Base-by-base conservation (phyloP, 1,284 basidiomycete genomes). In the Butyriboletus regius region DNA sequence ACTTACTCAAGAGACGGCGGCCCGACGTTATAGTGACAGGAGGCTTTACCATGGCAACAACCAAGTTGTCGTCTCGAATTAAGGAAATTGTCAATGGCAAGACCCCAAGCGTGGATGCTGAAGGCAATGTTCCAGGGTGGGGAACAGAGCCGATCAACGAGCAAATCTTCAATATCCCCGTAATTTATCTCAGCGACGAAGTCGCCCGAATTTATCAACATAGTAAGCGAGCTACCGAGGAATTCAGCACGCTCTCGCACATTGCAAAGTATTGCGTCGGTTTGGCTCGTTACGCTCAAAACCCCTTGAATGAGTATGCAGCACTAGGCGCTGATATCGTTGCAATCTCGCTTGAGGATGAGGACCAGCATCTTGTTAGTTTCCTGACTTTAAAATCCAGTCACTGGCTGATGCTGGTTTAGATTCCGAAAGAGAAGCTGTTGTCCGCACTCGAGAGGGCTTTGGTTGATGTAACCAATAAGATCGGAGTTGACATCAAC, bases 401-500 rank as follows among this genome's bases (percentile, higher is more conserved):
- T 43, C 33, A 10, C 24, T 52, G 38, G 28, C 51, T 67, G 35
- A 63, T 29, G 2, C 13, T 18, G 32, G 37, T 40, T 38, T 54
- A 93, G 90, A 76, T 94, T 37, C 84, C 93, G 0, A 77, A 75
- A 55, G 95, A 96, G 60, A 94, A 93, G 63, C 73, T 98, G 20
- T 70, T 91, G 47, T 70, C 76, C 14, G 82, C 86, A 9, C 79
- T 98, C 29, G 96, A 99, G 69, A 82, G 91, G 34, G 85, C 83
- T 37, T 71, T 99, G 36, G 90, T 96, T 48, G 92, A 97, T 62
- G 75, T 89, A 17, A 87, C 91, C 54, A 97, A 94, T 71, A 84
- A 83, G 60, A 85, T 93, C 54, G 96, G 96, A 22, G 91, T 98
- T 39, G 94, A 98, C 65, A 88, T 99, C 71, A 98, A 99, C 67